phyloP scores from a whole-genome alignment of 2,329 filamentous ascomycete species.

The Aspergillus fischeri region DNA sequence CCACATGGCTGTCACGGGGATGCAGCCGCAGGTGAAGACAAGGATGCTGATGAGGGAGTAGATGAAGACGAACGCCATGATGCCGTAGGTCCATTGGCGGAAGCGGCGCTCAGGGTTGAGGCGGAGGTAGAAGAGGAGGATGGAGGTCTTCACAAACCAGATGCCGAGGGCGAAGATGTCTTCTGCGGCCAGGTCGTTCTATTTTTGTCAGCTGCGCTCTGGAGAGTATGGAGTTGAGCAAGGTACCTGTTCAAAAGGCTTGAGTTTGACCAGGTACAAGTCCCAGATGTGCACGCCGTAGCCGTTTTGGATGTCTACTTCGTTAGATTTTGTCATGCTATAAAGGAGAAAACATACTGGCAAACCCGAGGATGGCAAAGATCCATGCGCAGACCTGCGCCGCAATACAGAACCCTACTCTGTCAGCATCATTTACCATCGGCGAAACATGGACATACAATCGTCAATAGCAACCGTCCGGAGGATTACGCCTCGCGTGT shows the following conservation, averaged over 20 bases:
- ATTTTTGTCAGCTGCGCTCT: not conserved
- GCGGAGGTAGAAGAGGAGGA: constrained; percentile 16
- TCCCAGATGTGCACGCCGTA: constrained; percentile 14
- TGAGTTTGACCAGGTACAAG: constrained; percentile 7
- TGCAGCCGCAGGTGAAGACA: constrained; percentile 12
- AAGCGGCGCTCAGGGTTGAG: constrained; percentile 14
- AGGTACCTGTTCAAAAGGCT: constrained; percentile 10
- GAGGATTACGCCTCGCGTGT: constrained; percentile 6
- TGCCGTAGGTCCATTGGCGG: constrained; percentile 14
- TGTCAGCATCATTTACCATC: not conserved
- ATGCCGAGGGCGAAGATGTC: constrained; percentile 11
- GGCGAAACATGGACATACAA: not conserved
- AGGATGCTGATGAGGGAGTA: constrained; percentile 14
- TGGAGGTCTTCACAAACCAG: constrained; percentile 17
- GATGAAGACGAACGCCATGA: constrained; percentile 13
- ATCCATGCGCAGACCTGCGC: constrained; percentile 13
- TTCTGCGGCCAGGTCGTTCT: constrained; percentile 13
- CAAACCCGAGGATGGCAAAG: constrained; percentile 10
- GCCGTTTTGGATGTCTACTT: constrained; percentile 9
- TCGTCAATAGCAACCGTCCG: constrained; percentile 6
- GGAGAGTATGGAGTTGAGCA: too few relatives aligned
- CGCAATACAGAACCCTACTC: constrained; percentile 5
- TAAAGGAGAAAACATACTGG: not conserved
- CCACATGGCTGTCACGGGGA: constrained; percentile 11
- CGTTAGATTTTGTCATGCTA: not conserved